Conservation (phyloP, 345 rosid species). For the Geranium rotundifolium region DNA sequence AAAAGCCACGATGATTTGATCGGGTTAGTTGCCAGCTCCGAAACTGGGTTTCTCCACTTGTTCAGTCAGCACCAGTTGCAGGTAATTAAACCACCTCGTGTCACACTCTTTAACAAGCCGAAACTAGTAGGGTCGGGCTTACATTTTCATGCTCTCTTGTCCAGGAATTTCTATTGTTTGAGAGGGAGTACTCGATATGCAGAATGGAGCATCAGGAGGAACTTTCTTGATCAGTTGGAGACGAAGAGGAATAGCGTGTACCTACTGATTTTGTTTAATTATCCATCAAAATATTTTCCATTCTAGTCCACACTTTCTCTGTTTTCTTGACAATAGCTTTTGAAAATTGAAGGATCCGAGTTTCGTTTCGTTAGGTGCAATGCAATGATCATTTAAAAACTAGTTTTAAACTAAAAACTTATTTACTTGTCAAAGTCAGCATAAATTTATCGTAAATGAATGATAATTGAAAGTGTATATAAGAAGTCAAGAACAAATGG, state of each 20-base stretch:
- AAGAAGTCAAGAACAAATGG: too few species aligned
- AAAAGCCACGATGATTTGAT: conserved; percentile 69
- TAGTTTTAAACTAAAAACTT: too few species aligned
- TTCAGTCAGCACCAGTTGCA: conserved; percentile 88
- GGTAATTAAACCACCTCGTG: conserved; percentile 21
- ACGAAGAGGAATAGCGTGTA: not conserved
- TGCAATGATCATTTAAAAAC: too few species aligned
- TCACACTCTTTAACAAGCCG: not conserved
- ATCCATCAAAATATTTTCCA: not conserved
- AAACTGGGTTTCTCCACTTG: conserved; percentile 59
- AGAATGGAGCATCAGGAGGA: conserved; percentile 67
- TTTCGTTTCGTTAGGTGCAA: too few species aligned
- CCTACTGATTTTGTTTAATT: not conserved
- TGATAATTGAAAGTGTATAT: too few species aligned
- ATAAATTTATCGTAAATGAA: too few species aligned
- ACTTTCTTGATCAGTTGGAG: not conserved
- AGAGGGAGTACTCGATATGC: conserved; percentile 70
- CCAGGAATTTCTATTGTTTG: conserved; percentile 80
- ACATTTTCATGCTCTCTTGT: not conserved
- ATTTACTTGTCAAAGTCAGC: too few species aligned
- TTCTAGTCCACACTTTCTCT: too few species aligned
- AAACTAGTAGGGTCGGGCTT: not conserved
- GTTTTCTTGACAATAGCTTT: not conserved
- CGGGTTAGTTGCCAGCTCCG: conserved; percentile 63
- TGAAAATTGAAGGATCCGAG: too few species aligned